A percentile compares a stretch with the other conserved stretches of the same genome.
Evolutionary conservation across 2,329 filamentous ascomycete genomes (phyloP).

Genomic region (Sporothrix sp.): DNA sequence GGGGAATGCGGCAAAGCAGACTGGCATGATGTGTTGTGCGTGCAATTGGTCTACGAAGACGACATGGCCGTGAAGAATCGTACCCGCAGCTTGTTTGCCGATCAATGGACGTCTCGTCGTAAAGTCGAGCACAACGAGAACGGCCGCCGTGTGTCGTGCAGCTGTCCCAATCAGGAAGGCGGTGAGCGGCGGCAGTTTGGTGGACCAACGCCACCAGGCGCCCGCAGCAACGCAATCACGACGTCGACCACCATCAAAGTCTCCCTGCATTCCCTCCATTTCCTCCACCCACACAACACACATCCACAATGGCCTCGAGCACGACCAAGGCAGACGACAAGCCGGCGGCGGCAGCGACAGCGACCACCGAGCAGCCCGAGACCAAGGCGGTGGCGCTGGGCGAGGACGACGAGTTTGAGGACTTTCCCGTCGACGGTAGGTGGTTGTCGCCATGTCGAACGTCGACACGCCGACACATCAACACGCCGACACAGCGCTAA

Average conservation of each 20-base stretch:
- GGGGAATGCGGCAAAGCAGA: too few species aligned
- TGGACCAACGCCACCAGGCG: neutral
- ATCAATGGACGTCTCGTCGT: too few species aligned
- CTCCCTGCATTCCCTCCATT: neutral
- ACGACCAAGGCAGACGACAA: slow-evolving; percentile 29
- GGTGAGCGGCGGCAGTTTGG: slow-evolving; percentile 8
- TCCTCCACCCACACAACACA: neutral
- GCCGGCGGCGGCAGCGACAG: slow-evolving; percentile 26
- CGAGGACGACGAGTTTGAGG: slow-evolving; percentile 98
- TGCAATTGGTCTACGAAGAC: too few species aligned
- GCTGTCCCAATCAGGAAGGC: slow-evolving; percentile 2
- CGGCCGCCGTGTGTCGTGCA: too few species aligned
- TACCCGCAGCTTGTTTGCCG: too few species aligned
- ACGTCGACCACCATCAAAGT: neutral
- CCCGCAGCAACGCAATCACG: neutral
- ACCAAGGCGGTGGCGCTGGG: slow-evolving; percentile 55
- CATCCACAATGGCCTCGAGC: slow-evolving; percentile 26
- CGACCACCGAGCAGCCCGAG: slow-evolving; percentile 51
- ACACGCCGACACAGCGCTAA: neutral
- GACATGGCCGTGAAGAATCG: too few species aligned
- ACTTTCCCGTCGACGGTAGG: slow-evolving; percentile 92
- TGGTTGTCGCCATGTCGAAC: too few species aligned
- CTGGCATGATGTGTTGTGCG: too few species aligned
- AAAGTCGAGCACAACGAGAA: too few species aligned
- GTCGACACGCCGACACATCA: too few species aligned